Percentiles rank a stretch among this genome's conserved stretches.
phyloP scores from a whole-genome alignment of 768 basidiomycete genomes.

The Xerocomus spinulosus region DNA sequence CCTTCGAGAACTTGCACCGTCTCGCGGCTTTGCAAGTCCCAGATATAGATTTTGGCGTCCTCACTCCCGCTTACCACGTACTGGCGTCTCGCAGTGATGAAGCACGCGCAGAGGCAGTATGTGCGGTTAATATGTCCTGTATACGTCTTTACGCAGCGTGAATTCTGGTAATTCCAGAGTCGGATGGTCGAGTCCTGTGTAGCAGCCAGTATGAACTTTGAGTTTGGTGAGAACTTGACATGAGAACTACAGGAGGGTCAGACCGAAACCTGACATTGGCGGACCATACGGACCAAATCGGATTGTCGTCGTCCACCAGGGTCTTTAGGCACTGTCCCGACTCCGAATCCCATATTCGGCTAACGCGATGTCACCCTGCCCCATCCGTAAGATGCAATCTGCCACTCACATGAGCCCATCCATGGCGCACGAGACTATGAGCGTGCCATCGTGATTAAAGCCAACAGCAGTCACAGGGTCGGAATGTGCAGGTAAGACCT shows the following conservation, averaged over 20 bases:
- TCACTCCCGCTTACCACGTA: constrained; percentile 88
- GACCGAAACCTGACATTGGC: neutral
- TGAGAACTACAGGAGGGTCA: constrained; percentile 54
- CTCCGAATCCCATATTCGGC: constrained; percentile 96
- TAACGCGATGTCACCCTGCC: constrained; percentile 30
- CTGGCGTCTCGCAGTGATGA: constrained; percentile 52
- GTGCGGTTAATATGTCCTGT: constrained; percentile 82
- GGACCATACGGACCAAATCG: constrained; percentile 61
- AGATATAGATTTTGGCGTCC: constrained; percentile 82
- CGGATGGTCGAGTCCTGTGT: constrained; percentile 95
- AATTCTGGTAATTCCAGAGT: constrained; percentile 90
- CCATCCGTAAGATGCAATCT: neutral
- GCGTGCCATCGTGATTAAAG: constrained; percentile 92
- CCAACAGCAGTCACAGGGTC: constrained; percentile 94
- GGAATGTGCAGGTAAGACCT: constrained; percentile 90
- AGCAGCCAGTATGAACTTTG: constrained; percentile 80
- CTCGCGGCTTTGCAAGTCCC: constrained; percentile 83
- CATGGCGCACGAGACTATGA: constrained; percentile 93
- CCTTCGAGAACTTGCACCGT: constrained; percentile 72
- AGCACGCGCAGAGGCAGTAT: constrained; percentile 71
- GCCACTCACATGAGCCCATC: constrained; percentile 87
- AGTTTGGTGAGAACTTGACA: constrained; percentile 90
- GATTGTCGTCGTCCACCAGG: constrained; percentile 93
- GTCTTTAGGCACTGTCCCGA: constrained; percentile 98
- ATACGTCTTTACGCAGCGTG: constrained; percentile 90